Percentiles rank a stretch among this genome's conserved stretches.
Evolutionary conservation across 495 filamentous ascomycete genomes (phyloP).

Genomic region (Oidiodendron maius): DNA sequence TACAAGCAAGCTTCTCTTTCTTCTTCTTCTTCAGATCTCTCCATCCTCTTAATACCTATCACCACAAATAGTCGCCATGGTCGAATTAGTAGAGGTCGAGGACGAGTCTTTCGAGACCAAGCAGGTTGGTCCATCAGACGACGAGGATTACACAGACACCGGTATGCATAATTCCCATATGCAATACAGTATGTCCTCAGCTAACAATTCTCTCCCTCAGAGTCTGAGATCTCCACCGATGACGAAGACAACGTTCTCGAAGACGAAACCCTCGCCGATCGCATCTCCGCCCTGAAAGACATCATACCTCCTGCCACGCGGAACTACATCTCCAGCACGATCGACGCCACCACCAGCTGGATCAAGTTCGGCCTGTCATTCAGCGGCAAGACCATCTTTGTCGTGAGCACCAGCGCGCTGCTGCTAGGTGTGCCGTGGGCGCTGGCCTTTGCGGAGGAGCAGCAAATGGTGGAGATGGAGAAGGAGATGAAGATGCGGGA

Average conservation of each 20-base stretch:
- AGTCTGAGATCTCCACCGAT: constrained; percentile 61
- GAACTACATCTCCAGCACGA: constrained; percentile 54
- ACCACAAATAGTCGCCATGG: too few relatives aligned
- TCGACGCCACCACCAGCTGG: constrained; percentile 50
- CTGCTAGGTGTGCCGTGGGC: constrained; percentile 89
- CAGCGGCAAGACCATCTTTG: constrained; percentile 79
- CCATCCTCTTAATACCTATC: background rate
- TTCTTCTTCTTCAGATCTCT: too few relatives aligned
- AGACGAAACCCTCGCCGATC: constrained; percentile 66
- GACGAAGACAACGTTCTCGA: constrained; percentile 39
- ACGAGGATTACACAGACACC: constrained; percentile 83
- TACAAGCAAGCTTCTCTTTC: too few relatives aligned
- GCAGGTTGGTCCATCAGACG: constrained; percentile 63
- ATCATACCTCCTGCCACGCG: constrained; percentile 84
- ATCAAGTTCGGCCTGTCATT: constrained; percentile 58
- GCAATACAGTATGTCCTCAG: too few relatives aligned
- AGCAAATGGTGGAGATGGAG: constrained; percentile 94
- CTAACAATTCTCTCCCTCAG: constrained; percentile 26
- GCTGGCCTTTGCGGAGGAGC: constrained; percentile 88
- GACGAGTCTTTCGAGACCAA: constrained; percentile 84
- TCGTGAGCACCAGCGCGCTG: constrained; percentile 79
- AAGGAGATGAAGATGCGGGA: constrained; percentile 90
- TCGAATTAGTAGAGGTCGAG: constrained; percentile 90
- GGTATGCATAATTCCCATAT: constrained; percentile 48
- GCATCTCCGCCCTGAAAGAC: constrained; percentile 80